Percentiles rank a stretch among this genome's conserved stretches.
These are phyloP conservation scores for Bruguiera parviflora DNA, from an alignment of 345 rosid genomes.

Conservation along the genomic window DNA sequence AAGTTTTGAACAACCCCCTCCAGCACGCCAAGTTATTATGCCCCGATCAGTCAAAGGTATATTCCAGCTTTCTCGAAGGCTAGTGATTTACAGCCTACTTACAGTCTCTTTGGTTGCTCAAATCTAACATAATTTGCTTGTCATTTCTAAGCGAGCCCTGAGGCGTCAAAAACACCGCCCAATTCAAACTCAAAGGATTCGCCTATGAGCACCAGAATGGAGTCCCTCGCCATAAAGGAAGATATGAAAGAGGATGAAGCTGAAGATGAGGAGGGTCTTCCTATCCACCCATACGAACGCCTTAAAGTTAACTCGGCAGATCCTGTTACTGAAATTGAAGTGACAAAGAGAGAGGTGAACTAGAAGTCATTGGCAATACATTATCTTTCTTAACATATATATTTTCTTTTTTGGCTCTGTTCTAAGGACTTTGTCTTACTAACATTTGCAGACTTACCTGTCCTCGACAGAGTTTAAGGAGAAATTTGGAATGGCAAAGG, in stretches of 20 bases:
- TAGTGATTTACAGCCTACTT: not conserved
- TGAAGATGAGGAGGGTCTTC: slow-evolving; percentile 91
- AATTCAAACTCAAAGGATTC: slow-evolving; percentile 59
- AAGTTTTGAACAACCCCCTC: slow-evolving; percentile 62
- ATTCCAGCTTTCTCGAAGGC: not conserved
- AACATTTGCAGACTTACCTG: slow-evolving; percentile 63
- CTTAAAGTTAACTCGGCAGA: slow-evolving; percentile 61
- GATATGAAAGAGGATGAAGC: slow-evolving; percentile 86
- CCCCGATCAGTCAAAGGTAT: slow-evolving; percentile 76
- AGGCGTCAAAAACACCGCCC: slow-evolving; percentile 43
- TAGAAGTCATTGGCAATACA: not conserved
- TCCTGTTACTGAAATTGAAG: slow-evolving; percentile 76
- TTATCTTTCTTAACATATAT: not conserved
- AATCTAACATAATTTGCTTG: slow-evolving; percentile 16
- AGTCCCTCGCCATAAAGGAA: slow-evolving; percentile 80
- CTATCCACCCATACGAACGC: slow-evolving; percentile 73
- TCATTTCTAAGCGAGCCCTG: slow-evolving; percentile 46
- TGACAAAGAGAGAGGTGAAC: slow-evolving; percentile 91
- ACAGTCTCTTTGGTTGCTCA: not conserved
- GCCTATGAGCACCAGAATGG: slow-evolving; percentile 65
- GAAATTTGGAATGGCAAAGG: slow-evolving; percentile 85
- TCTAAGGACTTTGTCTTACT: slow-evolving; percentile 9
- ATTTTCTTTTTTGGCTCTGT: not conserved
- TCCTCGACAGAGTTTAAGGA: slow-evolving; percentile 70
- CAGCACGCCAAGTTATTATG: slow-evolving; percentile 60